Percentiles rank a stretch among this genome's conserved stretches.
These are phyloP conservation scores for Aspergillus udagawae DNA, from an alignment of 2,329 filamentous ascomycete genomes.

Conservation along the genomic window DNA sequence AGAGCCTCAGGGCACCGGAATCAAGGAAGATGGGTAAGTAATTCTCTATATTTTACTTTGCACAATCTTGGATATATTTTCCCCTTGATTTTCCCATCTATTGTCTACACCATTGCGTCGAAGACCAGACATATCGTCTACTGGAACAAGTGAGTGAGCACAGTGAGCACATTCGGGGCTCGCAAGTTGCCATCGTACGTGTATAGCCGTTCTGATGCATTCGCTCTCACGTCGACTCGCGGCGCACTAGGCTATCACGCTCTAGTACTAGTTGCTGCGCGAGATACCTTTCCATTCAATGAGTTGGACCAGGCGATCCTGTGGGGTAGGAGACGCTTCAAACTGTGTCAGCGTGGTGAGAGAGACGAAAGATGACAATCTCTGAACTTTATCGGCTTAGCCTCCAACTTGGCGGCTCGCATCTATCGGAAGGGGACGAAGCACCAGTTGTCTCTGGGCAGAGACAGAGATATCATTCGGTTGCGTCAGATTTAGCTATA, in stretches of 20 bases:
- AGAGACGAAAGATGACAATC: conserved; percentile 4
- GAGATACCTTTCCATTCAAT: conserved; percentile 1
- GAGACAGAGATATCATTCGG: conserved; percentile 5
- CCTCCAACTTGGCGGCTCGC: conserved; percentile 8
- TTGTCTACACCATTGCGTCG: not conserved
- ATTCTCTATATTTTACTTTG: not conserved
- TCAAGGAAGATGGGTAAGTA: conserved; percentile 94
- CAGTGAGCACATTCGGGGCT: not conserved
- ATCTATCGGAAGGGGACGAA: conserved; percentile 11
- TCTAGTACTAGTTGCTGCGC: conserved; percentile 10
- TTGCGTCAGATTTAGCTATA: conserved; percentile 10
- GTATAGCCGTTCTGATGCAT: not conserved
- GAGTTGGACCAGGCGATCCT: conserved; percentile 9
- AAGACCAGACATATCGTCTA: not conserved
- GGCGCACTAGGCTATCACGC: conserved; percentile 2
- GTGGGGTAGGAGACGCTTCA: not conserved
- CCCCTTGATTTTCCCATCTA: conserved; percentile 14
- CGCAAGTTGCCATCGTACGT: not conserved
- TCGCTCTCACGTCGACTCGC: not conserved
- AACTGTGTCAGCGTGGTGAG: not conserved
- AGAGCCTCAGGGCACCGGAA: conserved; percentile 44
- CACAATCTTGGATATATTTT: conserved; percentile 8
- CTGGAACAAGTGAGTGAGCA: not conserved
- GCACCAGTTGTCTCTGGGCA: conserved; percentile 7
- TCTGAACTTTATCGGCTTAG: conserved; percentile 9